phyloP scores from a whole-genome alignment of 441 rosid species.

The Euphorbia schlechtendalii region DNA sequence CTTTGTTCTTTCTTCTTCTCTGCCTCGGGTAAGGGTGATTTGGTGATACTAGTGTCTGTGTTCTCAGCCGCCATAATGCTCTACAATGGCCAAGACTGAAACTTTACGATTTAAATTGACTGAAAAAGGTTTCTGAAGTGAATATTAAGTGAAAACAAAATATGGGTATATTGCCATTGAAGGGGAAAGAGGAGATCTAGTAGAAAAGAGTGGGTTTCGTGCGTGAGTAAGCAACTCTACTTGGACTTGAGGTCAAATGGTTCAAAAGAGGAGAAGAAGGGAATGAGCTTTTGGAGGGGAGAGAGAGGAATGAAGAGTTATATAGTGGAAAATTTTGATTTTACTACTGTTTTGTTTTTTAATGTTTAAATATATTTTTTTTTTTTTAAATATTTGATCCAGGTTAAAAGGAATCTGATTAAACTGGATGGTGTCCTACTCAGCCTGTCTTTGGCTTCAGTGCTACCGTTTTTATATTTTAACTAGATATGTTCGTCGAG shows the following conservation, averaged over 20 bases:
- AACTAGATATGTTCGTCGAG: no score
- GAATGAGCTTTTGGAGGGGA: conserved; percentile 18
- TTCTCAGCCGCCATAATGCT: conserved; percentile 53
- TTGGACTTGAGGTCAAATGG: conserved; percentile 49
- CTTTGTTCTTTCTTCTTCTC: conserved; percentile 96
- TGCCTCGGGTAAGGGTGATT: conserved; percentile 51
- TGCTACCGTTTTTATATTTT: no score
- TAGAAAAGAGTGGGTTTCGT: conserved; percentile 1
- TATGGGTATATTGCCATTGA: conserved; percentile 17
- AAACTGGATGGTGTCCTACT: no score
- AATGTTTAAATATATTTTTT: neutral
- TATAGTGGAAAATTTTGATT: conserved; percentile 13
- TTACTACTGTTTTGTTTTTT: neutral
- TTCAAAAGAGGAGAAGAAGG: neutral
- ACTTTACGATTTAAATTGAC: neutral
- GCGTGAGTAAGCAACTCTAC: conserved; percentile 7
- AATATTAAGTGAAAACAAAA: neutral
- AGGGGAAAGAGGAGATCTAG: conserved; percentile 38
- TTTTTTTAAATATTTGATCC: conserved; percentile 1
- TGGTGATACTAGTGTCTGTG: conserved; percentile 23
- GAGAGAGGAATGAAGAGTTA: conserved; percentile 14
- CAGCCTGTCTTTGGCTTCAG: no score
- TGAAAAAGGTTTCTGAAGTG: conserved; percentile 12
- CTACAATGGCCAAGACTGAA: conserved; percentile 2
- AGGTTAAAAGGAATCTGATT: conserved; percentile 26